phyloP scores from a whole-genome alignment of 495 filamentous ascomycete species.

The Penicillium roqueforti region DNA sequence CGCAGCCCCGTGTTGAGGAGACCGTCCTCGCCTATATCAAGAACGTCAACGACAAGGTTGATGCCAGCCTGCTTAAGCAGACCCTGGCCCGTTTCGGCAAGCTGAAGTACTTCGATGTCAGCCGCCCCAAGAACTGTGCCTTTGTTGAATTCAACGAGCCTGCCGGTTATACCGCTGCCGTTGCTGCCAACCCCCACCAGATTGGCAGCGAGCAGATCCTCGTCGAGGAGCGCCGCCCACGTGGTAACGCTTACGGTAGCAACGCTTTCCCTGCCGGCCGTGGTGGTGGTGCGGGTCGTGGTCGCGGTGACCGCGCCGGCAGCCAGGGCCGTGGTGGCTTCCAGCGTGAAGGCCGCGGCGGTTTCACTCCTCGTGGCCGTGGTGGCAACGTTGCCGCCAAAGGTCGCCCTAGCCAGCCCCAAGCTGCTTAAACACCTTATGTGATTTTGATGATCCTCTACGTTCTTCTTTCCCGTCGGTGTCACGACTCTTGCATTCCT shows the following conservation, averaged over 20 bases:
- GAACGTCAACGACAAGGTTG: slow-evolving; percentile 84
- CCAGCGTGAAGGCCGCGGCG: slow-evolving; percentile 60
- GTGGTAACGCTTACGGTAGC: slow-evolving; percentile 60
- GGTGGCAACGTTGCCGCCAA: slow-evolving; percentile 48
- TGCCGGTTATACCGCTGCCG: slow-evolving; percentile 74
- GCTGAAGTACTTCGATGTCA: slow-evolving; percentile 83
- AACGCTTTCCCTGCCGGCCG: slow-evolving; percentile 57
- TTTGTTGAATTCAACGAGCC: slow-evolving; percentile 87
- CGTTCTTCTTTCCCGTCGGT: slow-evolving; percentile 3
- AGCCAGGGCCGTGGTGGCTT: slow-evolving; percentile 66
- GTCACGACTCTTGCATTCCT: slow-evolving; percentile 5
- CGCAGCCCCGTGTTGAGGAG: slow-evolving; percentile 67
- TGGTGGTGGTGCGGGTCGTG: slow-evolving; percentile 51
- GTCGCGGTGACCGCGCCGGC: slow-evolving; percentile 63
- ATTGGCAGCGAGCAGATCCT: slow-evolving; percentile 74
- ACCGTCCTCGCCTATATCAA: slow-evolving; percentile 82
- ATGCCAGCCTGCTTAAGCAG: slow-evolving; percentile 59
- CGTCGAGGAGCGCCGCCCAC: slow-evolving; percentile 85
- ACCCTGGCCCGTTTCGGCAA: slow-evolving; percentile 70
- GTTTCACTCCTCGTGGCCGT: slow-evolving; percentile 51
- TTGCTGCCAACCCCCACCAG: slow-evolving; percentile 78
- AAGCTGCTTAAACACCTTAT: slow-evolving; percentile 40
- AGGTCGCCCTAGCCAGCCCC: slow-evolving; percentile 47
- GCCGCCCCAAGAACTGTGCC: slow-evolving; percentile 88
- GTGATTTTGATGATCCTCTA: slow-evolving; percentile 4